phyloP scores from a whole-genome alignment of 345 rosid genomes.

The Aethionema arabicum region DNA sequence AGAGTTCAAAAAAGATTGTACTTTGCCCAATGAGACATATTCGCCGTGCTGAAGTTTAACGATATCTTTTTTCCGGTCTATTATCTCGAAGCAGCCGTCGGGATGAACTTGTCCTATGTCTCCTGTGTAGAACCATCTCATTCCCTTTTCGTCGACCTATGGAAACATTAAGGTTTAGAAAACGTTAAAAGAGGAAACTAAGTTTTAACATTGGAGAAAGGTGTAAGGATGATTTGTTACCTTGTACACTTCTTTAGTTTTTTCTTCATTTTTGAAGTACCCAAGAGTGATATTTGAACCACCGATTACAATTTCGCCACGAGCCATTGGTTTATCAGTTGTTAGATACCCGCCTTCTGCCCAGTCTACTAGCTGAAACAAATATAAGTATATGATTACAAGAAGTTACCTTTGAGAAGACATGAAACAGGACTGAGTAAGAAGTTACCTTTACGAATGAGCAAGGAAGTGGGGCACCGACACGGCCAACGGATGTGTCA shows the following conservation, averaged over 20 bases:
- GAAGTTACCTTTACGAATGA: slow-evolving; percentile 79
- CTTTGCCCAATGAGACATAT: slow-evolving; percentile 97
- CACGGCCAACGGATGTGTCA: slow-evolving; percentile 95
- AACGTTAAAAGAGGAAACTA: slow-evolving; percentile 13
- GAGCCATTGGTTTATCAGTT: slow-evolving; percentile 81
- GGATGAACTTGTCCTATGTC: slow-evolving; percentile 89
- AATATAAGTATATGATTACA: slow-evolving; percentile 2
- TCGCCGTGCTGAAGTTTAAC: slow-evolving; percentile 99
- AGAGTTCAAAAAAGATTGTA: slow-evolving; percentile 33
- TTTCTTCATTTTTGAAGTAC: slow-evolving; percentile 88
- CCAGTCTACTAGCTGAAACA: slow-evolving; percentile 90
- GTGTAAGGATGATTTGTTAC: slow-evolving; percentile 34
- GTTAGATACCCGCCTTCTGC: slow-evolving; percentile 85
- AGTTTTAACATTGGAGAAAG: slow-evolving; percentile 3
- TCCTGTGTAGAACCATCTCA: slow-evolving; percentile 98
- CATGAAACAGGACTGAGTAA: neutral
- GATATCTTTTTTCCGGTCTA: slow-evolving; percentile 95
- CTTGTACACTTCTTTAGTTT: slow-evolving; percentile 87
- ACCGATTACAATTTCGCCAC: slow-evolving; percentile 94
- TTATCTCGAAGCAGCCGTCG: slow-evolving; percentile 97
- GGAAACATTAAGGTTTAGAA: slow-evolving; percentile 10
- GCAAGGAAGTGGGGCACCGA: slow-evolving; percentile 95
- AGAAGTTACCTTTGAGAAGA: slow-evolving; percentile 7
- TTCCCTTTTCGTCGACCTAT: slow-evolving; percentile 91
- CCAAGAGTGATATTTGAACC: slow-evolving; percentile 92